A percentile compares a stretch with the other conserved stretches of the same genome.
Conservation (phyloP, 2,329 filamentous ascomycete species). For the Eutypa lata region DNA sequence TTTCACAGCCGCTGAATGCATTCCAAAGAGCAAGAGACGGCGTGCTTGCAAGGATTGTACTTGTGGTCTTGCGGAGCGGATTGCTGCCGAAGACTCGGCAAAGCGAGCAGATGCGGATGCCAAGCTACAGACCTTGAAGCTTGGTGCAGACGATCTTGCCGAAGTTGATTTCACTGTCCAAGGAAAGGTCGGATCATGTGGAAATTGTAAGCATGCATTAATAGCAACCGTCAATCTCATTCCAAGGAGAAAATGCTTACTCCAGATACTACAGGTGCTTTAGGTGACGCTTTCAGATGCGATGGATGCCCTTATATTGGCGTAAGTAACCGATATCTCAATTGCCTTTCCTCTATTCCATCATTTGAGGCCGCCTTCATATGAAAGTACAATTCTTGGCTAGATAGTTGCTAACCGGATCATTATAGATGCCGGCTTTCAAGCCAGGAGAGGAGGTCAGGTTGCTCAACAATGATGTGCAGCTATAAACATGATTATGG, state of each 20-base stretch:
- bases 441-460: slow-evolving; percentile 94
- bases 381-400: slow-evolving; percentile 64
- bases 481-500: slow-evolving; percentile 47
- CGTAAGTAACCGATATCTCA: slow-evolving; percentile 27
- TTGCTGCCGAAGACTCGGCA: slow-evolving; percentile 79
- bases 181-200: slow-evolving; percentile 92
- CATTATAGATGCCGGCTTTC: slow-evolving; percentile 69
- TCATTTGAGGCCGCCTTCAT: too few species aligned
- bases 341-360: too few species aligned
- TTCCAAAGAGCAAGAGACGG: slow-evolving; percentile 84
- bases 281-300: slow-evolving; percentile 86
- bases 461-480: slow-evolving; percentile 80
- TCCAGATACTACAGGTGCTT: slow-evolving; percentile 47
- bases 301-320: slow-evolving; percentile 48
- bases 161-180: slow-evolving; percentile 98
- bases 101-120: slow-evolving; percentile 63
- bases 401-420: slow-evolving; percentile 49
- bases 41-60: slow-evolving; percentile 98
- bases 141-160: slow-evolving; percentile 73
- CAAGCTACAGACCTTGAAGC: slow-evolving; percentile 62
- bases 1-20: slow-evolving; percentile 71
- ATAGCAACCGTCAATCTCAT: not conserved
- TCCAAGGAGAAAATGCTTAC: not conserved
- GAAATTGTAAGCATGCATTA: slow-evolving; percentile 57
- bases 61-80: slow-evolving; percentile 81